phyloP scores from a whole-genome alignment of 169 alveolate species.

The Cryptosporidium xiaoi region DNA sequence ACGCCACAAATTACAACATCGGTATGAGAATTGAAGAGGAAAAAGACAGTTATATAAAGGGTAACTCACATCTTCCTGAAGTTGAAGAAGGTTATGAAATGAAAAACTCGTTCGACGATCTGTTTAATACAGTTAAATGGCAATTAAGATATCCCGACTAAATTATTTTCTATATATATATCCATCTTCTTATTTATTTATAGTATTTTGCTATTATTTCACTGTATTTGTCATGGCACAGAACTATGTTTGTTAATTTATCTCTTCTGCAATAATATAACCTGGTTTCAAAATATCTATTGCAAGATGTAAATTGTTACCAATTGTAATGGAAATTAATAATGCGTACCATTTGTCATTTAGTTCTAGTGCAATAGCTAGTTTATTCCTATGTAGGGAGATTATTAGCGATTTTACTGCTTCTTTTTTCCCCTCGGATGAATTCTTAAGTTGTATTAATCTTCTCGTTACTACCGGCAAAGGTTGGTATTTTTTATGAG shows the following conservation, averaged over 20 bases:
- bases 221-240: not conserved
- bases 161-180: no score
- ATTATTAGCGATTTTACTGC: slow-evolving; percentile 36
- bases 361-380: slow-evolving; percentile 33
- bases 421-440: slow-evolving; percentile 33
- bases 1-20: not conserved
- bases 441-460: slow-evolving; percentile 15
- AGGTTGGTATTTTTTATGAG: slow-evolving; percentile 26
- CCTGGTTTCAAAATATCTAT: slow-evolving; percentile 45
- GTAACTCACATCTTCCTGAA: not conserved
- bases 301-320: slow-evolving; percentile 26
- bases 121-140: not conserved
- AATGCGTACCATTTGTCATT: slow-evolving; percentile 41
- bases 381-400: slow-evolving; percentile 12
- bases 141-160: not conserved
- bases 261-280: slow-evolving; percentile 1
- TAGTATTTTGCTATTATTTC: not conserved
- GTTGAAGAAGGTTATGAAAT: not conserved
- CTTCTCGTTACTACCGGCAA: slow-evolving; percentile 32
- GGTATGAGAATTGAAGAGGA: not conserved
- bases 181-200: not conserved
- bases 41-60: not conserved
- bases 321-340: slow-evolving; percentile 6
- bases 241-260: not conserved
- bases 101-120: not conserved